Evolutionary conservation across 2,329 filamentous ascomycete species (phyloP).

Genomic region (Ceratocystis lukuohia): DNA sequence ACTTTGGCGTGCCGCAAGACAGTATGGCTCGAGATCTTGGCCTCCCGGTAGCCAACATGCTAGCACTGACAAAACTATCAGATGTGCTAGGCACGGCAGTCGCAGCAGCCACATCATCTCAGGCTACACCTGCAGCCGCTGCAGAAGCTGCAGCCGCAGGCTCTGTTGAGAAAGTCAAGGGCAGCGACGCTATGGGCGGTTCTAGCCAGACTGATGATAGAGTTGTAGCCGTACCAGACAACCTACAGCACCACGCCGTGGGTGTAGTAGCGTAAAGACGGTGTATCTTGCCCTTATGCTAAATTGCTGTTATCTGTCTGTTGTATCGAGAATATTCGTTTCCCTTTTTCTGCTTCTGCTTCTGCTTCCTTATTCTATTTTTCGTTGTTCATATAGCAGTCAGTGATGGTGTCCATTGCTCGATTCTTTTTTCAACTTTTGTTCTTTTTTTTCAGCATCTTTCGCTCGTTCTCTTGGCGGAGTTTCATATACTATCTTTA

Average conservation of each 20-base stretch:
- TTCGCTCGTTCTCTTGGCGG: background rate
- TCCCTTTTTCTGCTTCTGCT: constrained; percentile 7
- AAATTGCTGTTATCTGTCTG: constrained; percentile 5
- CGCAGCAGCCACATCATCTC: constrained; percentile 13
- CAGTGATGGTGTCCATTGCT: background rate
- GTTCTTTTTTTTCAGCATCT: constrained; percentile 1
- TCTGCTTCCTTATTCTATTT: background rate
- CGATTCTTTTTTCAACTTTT: background rate
- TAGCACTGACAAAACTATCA: constrained; percentile 16
- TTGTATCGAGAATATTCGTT: constrained; percentile 16
- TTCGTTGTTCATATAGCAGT: background rate
- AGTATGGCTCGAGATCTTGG: constrained; percentile 19
- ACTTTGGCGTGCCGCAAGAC: constrained; percentile 20
- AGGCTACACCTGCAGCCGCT: constrained; percentile 10
- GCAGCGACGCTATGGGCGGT: background rate
- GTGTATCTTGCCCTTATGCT: background rate
- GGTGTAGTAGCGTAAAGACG: background rate
- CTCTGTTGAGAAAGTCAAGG: background rate
- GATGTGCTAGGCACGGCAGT: constrained; percentile 18
- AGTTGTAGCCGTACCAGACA: background rate
- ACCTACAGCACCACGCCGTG: background rate
- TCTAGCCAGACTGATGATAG: background rate
- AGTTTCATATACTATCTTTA: constrained; percentile 2
- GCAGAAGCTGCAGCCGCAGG: background rate
- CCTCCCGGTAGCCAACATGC: constrained; percentile 18